These are phyloP conservation scores for Oryza longistaminata DNA, from an alignment of 176 grass and related monocot genomes.

Conservation along the genomic window DNA sequence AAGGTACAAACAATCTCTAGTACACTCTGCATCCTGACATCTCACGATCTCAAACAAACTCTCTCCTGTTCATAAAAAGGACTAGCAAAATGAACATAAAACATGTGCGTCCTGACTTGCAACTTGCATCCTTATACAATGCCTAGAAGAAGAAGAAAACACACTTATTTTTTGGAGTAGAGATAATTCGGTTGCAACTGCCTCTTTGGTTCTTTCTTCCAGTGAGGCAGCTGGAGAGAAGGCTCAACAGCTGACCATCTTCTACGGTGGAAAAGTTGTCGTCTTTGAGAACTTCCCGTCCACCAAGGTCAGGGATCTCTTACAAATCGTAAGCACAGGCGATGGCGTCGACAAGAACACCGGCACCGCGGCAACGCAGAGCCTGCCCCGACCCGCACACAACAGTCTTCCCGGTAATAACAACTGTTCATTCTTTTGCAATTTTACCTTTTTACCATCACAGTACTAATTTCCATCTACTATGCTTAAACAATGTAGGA, in stretches of 20 bases:
- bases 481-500: neutral
- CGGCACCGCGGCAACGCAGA: neutral
- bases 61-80: neutral
- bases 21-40: neutral
- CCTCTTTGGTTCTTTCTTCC: neutral
- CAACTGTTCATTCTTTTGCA: neutral
- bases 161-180: neutral
- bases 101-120: neutral
- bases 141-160: neutral
- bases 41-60: neutral
- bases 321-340: conserved; percentile 38
- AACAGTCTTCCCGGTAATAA: conserved; percentile 42
- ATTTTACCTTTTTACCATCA: neutral
- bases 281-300: conserved; percentile 56
- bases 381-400: conserved; percentile 21
- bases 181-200: neutral
- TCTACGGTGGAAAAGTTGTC: conserved; percentile 57
- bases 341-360: neutral
- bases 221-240: conserved; percentile 28
- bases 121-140: neutral
- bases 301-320: conserved; percentile 43
- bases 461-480: neutral
- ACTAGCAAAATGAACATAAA: neutral
- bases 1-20: conserved; percentile 13
- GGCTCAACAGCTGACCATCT: conserved; percentile 57